These are phyloP conservation scores for Myxozyma monticola DNA, from an alignment of 805 yeast species.

Conservation along the genomic window DNA sequence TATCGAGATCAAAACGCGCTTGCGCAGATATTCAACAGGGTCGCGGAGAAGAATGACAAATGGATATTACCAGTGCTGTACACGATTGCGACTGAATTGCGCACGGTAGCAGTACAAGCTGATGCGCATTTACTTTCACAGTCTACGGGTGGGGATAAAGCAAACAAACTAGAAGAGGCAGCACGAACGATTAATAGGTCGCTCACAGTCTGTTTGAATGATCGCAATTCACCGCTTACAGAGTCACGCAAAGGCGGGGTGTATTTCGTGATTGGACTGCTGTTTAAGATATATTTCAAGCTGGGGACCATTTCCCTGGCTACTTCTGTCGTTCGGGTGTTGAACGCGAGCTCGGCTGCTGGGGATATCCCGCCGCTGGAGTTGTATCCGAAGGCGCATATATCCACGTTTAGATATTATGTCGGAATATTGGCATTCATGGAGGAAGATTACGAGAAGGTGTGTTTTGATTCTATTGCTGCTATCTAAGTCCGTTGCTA, in stretches of 20 bases:
- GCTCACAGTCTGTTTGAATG: constrained; percentile 76
- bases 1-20: constrained; percentile 34
- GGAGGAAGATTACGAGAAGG: constrained; percentile 55
- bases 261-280: constrained; percentile 67
- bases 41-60: constrained; percentile 22
- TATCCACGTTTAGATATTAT: constrained; percentile 65
- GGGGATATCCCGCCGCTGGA: constrained; percentile 53
- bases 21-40: constrained; percentile 31
- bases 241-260: constrained; percentile 62
- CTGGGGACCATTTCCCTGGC: constrained; percentile 71
- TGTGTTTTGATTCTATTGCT: background rate
- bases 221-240: constrained; percentile 56
- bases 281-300: constrained; percentile 66
- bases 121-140: constrained; percentile 2
- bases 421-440: constrained; percentile 66
- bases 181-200: constrained; percentile 69
- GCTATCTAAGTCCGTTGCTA: background rate
- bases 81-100: constrained; percentile 35
- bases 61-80: constrained; percentile 34
- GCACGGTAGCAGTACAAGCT: constrained; percentile 35
- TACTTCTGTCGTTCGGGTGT: constrained; percentile 68
- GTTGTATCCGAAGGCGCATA: constrained; percentile 50
- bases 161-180: constrained; percentile 48
- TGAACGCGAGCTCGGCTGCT: constrained; percentile 48
- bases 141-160: background rate